A percentile compares a stretch with the other conserved stretches of the same genome.
Evolutionary conservation across 768 basidiomycete species (phyloP).

Genomic region (Russula vinacea): DNA sequence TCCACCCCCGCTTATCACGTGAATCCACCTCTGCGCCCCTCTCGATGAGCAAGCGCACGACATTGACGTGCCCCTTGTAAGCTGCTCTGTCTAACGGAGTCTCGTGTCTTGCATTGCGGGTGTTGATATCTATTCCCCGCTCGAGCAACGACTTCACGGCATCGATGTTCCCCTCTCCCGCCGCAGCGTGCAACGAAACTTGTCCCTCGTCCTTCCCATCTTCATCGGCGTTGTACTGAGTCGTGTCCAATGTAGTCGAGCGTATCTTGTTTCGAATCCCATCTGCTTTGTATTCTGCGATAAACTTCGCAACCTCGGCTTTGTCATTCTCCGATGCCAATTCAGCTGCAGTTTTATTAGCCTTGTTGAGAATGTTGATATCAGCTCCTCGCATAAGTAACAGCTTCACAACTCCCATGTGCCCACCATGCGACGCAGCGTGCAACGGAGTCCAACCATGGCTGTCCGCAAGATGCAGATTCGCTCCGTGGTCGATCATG

Average conservation of each 20-base stretch:
- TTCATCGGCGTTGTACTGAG: not conserved
- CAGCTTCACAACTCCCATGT: no score
- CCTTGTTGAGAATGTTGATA: not conserved
- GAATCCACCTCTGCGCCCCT: not conserved
- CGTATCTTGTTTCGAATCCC: not conserved
- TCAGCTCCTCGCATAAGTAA: not conserved
- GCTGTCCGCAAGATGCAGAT: not conserved
- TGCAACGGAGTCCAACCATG: not conserved
- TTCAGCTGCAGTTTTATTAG: not conserved
- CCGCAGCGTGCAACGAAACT: not conserved
- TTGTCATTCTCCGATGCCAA: not conserved
- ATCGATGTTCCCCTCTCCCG: not conserved
- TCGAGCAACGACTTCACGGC: not conserved
- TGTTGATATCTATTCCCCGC: conserved; percentile 2
- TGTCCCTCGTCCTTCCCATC: no score
- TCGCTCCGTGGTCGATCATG: conserved; percentile 5
- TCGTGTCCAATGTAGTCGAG: not conserved
- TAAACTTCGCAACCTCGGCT: conserved; percentile 1
- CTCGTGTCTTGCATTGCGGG: not conserved
- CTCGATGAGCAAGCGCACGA: not conserved
- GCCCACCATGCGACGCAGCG: no score
- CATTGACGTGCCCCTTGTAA: not conserved
- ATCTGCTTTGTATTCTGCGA: not conserved
- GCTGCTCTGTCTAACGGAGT: not conserved
- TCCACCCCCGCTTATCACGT: not conserved